A percentile compares a stretch with the other conserved stretches of the same genome.
phyloP scores from a whole-genome alignment of 352 stramenopile species.

The Phytophthora nicotianae region DNA sequence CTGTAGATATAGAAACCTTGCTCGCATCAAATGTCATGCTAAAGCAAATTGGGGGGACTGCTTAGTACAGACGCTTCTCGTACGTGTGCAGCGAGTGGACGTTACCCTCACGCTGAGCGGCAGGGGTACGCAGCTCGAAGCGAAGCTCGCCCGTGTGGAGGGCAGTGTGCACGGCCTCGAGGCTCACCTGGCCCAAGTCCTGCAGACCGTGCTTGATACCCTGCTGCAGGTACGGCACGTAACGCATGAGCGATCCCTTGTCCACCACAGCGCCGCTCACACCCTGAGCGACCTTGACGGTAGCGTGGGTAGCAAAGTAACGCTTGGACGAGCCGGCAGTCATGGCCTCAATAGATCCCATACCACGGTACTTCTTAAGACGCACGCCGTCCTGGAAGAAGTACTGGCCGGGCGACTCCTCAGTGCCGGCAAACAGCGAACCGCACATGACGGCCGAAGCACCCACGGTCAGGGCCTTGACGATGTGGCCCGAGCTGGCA shows the following conservation, averaged over 20 bases:
- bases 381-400: slow-evolving; percentile 99
- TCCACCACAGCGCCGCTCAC: slow-evolving; percentile 99
- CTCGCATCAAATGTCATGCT: slow-evolving; percentile 25
- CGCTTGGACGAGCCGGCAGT: slow-evolving; percentile 95
- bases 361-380: slow-evolving; percentile 99
- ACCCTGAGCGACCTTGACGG: slow-evolving; percentile 99
- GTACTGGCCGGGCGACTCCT: slow-evolving; percentile 99
- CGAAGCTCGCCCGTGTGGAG: slow-evolving; percentile 87
- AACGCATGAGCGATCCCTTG: slow-evolving; percentile 98
- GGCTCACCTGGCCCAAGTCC: slow-evolving; percentile 94
- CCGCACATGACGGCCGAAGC: slow-evolving; percentile 99
- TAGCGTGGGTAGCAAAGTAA: slow-evolving; percentile 89
- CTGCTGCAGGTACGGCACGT: slow-evolving; percentile 99
- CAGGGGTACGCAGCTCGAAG: slow-evolving; percentile 98
- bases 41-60: slow-evolving; percentile 24
- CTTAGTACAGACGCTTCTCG: slow-evolving; percentile 91
- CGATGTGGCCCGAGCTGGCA: slow-evolving; percentile 98
- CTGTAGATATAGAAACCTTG: slow-evolving; percentile 43
- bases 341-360: slow-evolving; percentile 99
- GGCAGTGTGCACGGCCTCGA: slow-evolving; percentile 87
- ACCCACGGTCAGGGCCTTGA: slow-evolving; percentile 97
- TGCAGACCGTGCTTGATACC: slow-evolving; percentile 98
- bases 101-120: slow-evolving; percentile 98
- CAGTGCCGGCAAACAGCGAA: slow-evolving; percentile 98
- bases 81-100: slow-evolving; percentile 99